Evolutionary conservation across 1,284 basidiomycete species (phyloP).

Genomic region (Sanghuangporus sanghuang): DNA sequence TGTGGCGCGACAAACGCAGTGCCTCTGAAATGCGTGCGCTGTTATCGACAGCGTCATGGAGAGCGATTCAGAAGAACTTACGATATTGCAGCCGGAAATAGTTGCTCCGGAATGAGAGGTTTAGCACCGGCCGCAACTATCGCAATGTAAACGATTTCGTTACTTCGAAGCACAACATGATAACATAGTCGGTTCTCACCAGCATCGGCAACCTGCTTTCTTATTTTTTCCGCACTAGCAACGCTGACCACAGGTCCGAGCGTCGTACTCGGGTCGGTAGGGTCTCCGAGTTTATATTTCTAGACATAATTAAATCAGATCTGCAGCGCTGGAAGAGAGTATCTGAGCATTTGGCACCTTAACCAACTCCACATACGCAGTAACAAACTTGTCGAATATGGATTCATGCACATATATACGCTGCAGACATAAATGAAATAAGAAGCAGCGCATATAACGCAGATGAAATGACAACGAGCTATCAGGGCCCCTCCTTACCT

Average conservation of each 20-base stretch:
- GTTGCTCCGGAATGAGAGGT: conserved; percentile 63
- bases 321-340: neutral
- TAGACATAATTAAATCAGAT: conserved; percentile 23
- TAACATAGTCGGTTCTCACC: conserved; percentile 35
- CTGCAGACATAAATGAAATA: conserved; percentile 34
- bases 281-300: conserved; percentile 85
- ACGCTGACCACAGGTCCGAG: conserved; percentile 91
- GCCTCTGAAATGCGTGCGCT: conserved; percentile 46
- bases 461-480: neutral
- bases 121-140: conserved; percentile 76
- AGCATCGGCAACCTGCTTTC: conserved; percentile 83
- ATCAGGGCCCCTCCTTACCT: conserved; percentile 39
- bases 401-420: conserved; percentile 91
- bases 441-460: neutral
- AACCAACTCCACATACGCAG: conserved; percentile 67
- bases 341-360: conserved; percentile 41
- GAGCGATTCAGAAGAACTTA: conserved; percentile 29
- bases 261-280: conserved; percentile 65
- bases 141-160: neutral
- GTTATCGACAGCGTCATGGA: neutral
- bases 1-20: conserved; percentile 87
- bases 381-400: conserved; percentile 78
- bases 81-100: conserved; percentile 68
- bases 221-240: conserved; percentile 77
- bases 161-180: neutral